Evolutionary conservation across 163 green algal species (phyloP), one percentile per base, ranked within the genome.

Genomic region (Botryococcus braunii): DNA sequence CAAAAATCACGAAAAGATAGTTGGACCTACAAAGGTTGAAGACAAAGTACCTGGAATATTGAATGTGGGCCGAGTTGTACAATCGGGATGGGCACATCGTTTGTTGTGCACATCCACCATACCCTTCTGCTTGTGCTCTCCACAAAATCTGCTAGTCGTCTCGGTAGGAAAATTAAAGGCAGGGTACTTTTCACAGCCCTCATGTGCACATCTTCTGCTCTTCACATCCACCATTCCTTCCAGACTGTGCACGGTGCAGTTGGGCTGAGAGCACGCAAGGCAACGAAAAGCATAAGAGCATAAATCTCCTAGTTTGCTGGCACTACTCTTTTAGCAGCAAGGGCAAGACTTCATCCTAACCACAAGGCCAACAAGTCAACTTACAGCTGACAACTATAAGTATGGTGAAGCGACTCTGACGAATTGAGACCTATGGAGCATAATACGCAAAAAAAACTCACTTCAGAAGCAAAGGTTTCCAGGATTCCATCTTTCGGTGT

Each of bases 171-270:
- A 21, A 35, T 69, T 69, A 47, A 69, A 69, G 7, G 63, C 46
- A 13, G 63, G 63, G 31, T 61, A 61, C 63, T 61, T 60, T 4
- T 61, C n/a, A 35, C 63, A 69, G 43, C 46, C 46, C 0, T 43
- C 63, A 7, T 35, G 32, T 5, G 27, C 11, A 47, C 63, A 69
- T 21, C 63, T 31, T 34, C 63, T 21, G 3, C 21, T 48, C 63
- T 69, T 60, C 46, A 69, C 63, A 35, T 69, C 63, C 43, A 69
- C 46, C 63, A 69, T 69, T 13, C 63, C 63, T 25, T 69, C 63
- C 1, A 49, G 29, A 23, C 46, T 69, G 63, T 40, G 1, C 13
- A 40, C 27, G 23, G 27, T 43, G 62, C 62, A 68, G 13, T 41
- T 36, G 39, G 25, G 8, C 23, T 2, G 5, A 29, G 13, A 21